phyloP scores from a whole-genome alignment of 345 rosid genomes.

The Populus nigra region DNA sequence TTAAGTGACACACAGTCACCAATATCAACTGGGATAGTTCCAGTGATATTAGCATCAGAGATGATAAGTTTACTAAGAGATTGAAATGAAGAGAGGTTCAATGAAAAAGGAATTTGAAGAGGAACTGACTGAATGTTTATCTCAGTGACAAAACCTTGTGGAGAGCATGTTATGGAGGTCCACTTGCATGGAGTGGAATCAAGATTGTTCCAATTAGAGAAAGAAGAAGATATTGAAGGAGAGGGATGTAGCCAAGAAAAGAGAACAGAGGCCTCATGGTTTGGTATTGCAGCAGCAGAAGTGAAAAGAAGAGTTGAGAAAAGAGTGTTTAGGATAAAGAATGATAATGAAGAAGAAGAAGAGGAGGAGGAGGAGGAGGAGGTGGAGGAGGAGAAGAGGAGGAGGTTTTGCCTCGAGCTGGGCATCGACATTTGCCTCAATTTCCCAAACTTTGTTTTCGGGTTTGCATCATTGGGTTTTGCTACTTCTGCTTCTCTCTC shows the following conservation, averaged over 20 bases:
- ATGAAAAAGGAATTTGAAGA: constrained; percentile 53
- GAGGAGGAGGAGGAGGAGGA: constrained; percentile 20
- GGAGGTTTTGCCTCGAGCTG: constrained; percentile 42
- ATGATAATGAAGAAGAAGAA: constrained; percentile 8
- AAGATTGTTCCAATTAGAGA: constrained; percentile 58
- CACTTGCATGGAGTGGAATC: constrained; percentile 75
- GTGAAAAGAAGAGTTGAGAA: constrained; percentile 14
- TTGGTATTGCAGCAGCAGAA: constrained; percentile 28
- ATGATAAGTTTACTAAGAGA: constrained; percentile 53
- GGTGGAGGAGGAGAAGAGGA: constrained; percentile 18
- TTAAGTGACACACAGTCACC: constrained; percentile 45
- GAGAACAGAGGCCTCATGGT: constrained; percentile 55
- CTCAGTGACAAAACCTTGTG: constrained; percentile 59
- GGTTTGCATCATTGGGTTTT: constrained; percentile 58
- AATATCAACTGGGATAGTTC: constrained; percentile 55
- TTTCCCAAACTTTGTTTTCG: constrained; percentile 63
- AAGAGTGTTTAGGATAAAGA: constrained; percentile 27
- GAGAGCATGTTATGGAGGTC: constrained; percentile 71
- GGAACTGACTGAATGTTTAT: constrained; percentile 59
- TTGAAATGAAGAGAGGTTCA: constrained; percentile 52
- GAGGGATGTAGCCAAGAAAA: constrained; percentile 71
- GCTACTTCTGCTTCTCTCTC: constrained; percentile 38
- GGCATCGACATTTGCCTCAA: constrained; percentile 75
- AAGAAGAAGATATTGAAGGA: constrained; percentile 34
- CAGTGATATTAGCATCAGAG: constrained; percentile 71